Percentiles rank a stretch among this genome's conserved stretches.
Evolutionary conservation across 495 filamentous ascomycete species (phyloP).

Genomic region (Eremomyces bilateralis): DNA sequence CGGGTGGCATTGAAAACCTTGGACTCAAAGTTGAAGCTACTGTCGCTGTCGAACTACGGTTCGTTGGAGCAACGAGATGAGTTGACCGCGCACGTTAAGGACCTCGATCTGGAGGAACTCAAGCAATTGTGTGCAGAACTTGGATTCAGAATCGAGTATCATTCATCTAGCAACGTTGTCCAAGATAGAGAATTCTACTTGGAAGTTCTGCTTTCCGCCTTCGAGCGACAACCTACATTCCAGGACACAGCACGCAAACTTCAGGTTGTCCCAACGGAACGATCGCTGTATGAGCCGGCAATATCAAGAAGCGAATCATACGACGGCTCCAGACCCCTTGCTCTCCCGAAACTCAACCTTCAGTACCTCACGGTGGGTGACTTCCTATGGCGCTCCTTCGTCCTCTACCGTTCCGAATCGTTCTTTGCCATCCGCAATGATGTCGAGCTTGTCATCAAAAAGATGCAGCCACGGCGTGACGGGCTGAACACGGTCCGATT

Average conservation of each 20-base stretch:
- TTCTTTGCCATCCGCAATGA: conserved; percentile 90
- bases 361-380: conserved; percentile 92
- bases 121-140: conserved; percentile 43
- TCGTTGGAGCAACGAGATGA: conserved; percentile 63
- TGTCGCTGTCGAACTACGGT: conserved; percentile 83
- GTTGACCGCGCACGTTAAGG: conserved; percentile 52
- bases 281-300: conserved; percentile 60
- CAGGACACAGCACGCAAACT: conserved; percentile 53
- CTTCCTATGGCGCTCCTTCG: conserved; percentile 82
- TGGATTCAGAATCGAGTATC: conserved; percentile 63
- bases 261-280: conserved; percentile 62
- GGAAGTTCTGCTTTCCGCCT: conserved; percentile 54
- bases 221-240: conserved; percentile 64
- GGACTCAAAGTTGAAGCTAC: conserved; percentile 71
- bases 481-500: conserved; percentile 45
- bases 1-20: conserved; percentile 62
- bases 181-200: conserved; percentile 44
- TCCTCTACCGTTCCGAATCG: conserved; percentile 73
- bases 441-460: conserved; percentile 60
- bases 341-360: conserved; percentile 84
- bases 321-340: conserved; percentile 69
- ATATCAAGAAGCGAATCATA: conserved; percentile 73
- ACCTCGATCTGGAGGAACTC: conserved; percentile 53
- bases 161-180: conserved; percentile 37
- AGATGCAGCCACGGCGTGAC: conserved; percentile 46